Evolutionary conservation across 768 basidiomycete species (phyloP), one percentile per base, ranked within the genome.

Genomic region (Leucocoprinus sp.): DNA sequence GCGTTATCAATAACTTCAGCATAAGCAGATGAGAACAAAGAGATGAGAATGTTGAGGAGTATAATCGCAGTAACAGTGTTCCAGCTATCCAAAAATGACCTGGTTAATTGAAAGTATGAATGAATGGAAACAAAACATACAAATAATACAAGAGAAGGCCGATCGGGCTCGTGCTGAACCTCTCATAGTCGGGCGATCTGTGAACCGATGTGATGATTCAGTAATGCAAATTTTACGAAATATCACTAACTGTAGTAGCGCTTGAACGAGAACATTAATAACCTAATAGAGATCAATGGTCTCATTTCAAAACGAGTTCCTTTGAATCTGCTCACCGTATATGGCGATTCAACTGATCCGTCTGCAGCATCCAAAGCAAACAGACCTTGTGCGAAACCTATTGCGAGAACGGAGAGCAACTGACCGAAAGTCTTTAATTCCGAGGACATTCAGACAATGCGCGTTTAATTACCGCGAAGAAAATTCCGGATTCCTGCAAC

Each of bases 1-100:
- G 92, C 91, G 54, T 93, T 83, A 26, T 75, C 78, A 1, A 90
- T 72, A 6, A 91, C 90, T 55, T 93, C 92, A 8, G 82, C 78
- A 56, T 95, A 95, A 0, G 92, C 91, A 40, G 91, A 89, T 14
- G 92, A 82, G 60, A 96, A 96, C 54, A 97, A 66, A n/a, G 93
- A 96, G 54, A 97, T 92, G 57, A 97, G 72, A 57, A 97, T 81
- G 59, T 97, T 97, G 60, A 96, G 76, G 40, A 96, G 72, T 43
- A 97, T 76, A 40, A 96, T 74, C 14, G 79, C 84, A 2, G 88
- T 84, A 17, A 81, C 74, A 43, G 89, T 75, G 63, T 83, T 91
- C 91, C 90, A 93, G 35, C 83, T 84, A 14, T 35, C 17, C 4
- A 36, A 35, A 3, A 17, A 42, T n/a, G n/a, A 15, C n/a, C 14